Evolutionary conservation across 148 eudicot genomes (phyloP).

Genomic region (Amaranthus hypochondriacus): DNA sequence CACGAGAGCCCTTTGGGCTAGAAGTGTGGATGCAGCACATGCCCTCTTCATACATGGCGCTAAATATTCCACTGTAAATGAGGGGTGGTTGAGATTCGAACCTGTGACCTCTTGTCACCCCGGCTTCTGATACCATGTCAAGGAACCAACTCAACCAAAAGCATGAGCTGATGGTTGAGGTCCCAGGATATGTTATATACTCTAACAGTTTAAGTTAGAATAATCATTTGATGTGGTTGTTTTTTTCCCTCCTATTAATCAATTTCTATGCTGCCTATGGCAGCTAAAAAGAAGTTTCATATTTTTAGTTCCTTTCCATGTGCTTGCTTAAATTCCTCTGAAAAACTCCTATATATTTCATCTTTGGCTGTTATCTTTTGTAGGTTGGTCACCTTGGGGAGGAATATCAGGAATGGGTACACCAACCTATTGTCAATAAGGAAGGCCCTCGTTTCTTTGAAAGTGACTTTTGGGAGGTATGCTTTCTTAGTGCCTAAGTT

Average conservation of each 20-base stretch:
- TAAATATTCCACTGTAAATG: too few relatives aligned
- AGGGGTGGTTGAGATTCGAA: too few relatives aligned
- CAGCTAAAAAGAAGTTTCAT: background rate
- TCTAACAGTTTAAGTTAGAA: background rate
- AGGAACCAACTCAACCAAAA: too few relatives aligned
- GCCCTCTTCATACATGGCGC: too few relatives aligned
- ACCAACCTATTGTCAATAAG: conserved; percentile 83
- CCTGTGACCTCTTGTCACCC: too few relatives aligned
- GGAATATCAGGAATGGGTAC: conserved; percentile 89
- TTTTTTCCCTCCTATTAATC: background rate
- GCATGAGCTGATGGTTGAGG: too few relatives aligned
- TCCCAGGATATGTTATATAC: too few relatives aligned
- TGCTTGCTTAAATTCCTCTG: background rate
- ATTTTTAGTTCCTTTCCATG: background rate
- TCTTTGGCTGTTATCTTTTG: background rate
- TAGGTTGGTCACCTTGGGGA: conserved; percentile 99
- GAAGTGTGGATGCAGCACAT: too few relatives aligned
- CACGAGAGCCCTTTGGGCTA: too few relatives aligned
- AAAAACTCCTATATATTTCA: background rate
- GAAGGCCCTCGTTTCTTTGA: conserved; percentile 92
- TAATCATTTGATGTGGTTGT: background rate
- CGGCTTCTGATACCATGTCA: too few relatives aligned
- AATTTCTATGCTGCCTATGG: background rate
- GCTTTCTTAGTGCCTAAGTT: background rate
- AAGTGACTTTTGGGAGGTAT: conserved; percentile 90